Evolutionary conservation across 495 filamentous ascomycete genomes (phyloP).

Genomic region (Penicillium daleae): DNA sequence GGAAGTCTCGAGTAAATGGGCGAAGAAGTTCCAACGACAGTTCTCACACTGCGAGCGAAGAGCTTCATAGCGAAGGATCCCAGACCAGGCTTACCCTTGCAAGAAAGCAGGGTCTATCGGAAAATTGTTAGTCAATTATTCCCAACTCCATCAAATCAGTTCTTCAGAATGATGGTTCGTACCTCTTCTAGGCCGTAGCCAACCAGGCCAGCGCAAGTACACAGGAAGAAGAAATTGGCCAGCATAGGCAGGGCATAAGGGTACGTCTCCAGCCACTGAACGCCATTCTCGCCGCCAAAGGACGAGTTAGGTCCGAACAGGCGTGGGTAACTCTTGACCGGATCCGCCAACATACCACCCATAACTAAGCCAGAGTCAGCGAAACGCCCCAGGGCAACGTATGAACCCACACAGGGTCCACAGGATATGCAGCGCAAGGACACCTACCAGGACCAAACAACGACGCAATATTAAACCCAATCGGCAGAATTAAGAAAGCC

Average conservation of each 20-base stretch:
- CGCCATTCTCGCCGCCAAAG: conserved; percentile 55
- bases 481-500: conserved; percentile 70
- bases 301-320: conserved; percentile 63
- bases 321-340: conserved; percentile 67
- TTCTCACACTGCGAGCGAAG: conserved; percentile 33
- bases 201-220: conserved; percentile 56
- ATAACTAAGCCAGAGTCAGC: conserved; percentile 47
- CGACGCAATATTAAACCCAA: conserved; percentile 78
- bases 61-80: conserved; percentile 39
- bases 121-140: neutral
- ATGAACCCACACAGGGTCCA: too few relatives aligned
- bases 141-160: neutral
- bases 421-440: neutral
- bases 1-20: conserved; percentile 41
- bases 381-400: neutral
- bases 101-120: conserved; percentile 41
- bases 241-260: conserved; percentile 80
- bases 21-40: conserved; percentile 40
- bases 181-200: conserved; percentile 69
- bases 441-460: conserved; percentile 69
- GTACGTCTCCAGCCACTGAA: conserved; percentile 67
- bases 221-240: conserved; percentile 68
- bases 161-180: neutral
- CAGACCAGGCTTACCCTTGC: conserved; percentile 50
- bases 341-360: conserved; percentile 76